Percentiles rank a stretch among this genome's conserved stretches.
Evolutionary conservation across 2,329 filamentous ascomycete genomes (phyloP).

Genomic region (Triangularia verruculosa): DNA sequence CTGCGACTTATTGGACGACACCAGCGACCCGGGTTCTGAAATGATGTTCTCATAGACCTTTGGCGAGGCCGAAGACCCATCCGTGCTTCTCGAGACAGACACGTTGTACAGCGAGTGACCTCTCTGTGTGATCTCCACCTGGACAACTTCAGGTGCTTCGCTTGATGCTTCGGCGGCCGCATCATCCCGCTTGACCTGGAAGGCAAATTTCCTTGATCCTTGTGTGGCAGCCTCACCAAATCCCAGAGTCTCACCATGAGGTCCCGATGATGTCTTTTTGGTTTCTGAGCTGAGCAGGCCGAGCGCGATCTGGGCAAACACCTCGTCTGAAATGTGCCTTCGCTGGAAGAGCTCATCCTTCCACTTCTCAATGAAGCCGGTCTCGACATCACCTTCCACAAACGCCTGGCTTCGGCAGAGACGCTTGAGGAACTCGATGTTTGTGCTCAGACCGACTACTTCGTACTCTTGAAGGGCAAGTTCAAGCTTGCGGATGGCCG

Average conservation of each 20-base stretch:
- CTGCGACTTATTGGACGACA: constrained; percentile 33
- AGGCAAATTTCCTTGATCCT: constrained; percentile 47
- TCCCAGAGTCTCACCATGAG: constrained; percentile 52
- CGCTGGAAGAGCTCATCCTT: constrained; percentile 72
- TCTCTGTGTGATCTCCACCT: constrained; percentile 49
- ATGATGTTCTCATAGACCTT: constrained; percentile 46
- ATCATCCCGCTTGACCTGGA: constrained; percentile 53
- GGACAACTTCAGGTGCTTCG: constrained; percentile 45
- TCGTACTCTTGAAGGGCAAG: constrained; percentile 84
- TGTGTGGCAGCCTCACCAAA: constrained; percentile 47
- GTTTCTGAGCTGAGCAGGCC: constrained; percentile 60
- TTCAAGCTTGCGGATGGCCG: constrained; percentile 78
- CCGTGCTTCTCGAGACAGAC: constrained; percentile 39
- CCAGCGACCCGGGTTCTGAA: constrained; percentile 37
- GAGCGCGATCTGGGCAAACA: constrained; percentile 83
- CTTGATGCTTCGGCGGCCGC: constrained; percentile 29
- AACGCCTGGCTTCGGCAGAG: constrained; percentile 81
- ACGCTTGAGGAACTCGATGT: constrained; percentile 93
- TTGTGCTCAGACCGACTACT: constrained; percentile 87
- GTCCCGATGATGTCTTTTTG: constrained; percentile 27
- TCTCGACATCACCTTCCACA: constrained; percentile 84
- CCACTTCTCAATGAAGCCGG: constrained; percentile 92
- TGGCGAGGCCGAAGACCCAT: constrained; percentile 34
- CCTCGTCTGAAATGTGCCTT: constrained; percentile 61
- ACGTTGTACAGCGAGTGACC: constrained; percentile 48